Base-by-base conservation (phyloP, 1,284 basidiomycete genomes). In the Neolentinus lepideus region DNA sequence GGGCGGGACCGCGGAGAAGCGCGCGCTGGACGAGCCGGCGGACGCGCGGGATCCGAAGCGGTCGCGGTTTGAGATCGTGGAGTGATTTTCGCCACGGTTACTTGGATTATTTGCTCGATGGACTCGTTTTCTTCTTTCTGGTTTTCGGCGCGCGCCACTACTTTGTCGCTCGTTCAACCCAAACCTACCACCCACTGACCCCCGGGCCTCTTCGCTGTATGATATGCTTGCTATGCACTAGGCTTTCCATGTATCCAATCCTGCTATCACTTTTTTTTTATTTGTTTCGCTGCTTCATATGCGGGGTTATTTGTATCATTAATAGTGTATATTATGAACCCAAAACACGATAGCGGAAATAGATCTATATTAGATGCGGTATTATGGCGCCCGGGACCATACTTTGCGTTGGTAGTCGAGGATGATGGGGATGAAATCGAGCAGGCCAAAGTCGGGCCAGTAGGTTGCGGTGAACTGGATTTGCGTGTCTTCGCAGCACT, bases 381-480 rank as follows among this genome's bases (percentile, higher is more conserved):
- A 35, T 16, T 35, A 35, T 16, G 16, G 16, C 19, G 38, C 6
- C 38, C 19, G 38, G 26, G 66, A 55, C 84, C 84, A 91, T n/a
- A 78, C 69, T 65, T 86, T 86, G 47, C 84, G 79, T 69, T 97
- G 94, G 71, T 90, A 98, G 52, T 88, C 84, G 19, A 98, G 74
- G 16, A 98, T 67, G 57, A 97, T 86, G 1, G 92, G 91, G 22
- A 94, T 70, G 66, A 97, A 84, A 63, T 99, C 92, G 54, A 83
- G 77, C 3, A 98, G 68, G 1, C 94, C 92, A 67, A 98, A 98
- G 57, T 95, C 88, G 0, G 97, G 97, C 97, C 97, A 99, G 67
- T 90, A 96, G 0, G 84, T 84, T 31, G 85, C 73, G n/a, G 87
- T 82, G 69, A 98, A 96, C 67, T 98, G 92, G n/a, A 99, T 74